Evolutionary conservation across 768 basidiomycete species (phyloP).

Genomic region (Nevesoporus exiguus): DNA sequence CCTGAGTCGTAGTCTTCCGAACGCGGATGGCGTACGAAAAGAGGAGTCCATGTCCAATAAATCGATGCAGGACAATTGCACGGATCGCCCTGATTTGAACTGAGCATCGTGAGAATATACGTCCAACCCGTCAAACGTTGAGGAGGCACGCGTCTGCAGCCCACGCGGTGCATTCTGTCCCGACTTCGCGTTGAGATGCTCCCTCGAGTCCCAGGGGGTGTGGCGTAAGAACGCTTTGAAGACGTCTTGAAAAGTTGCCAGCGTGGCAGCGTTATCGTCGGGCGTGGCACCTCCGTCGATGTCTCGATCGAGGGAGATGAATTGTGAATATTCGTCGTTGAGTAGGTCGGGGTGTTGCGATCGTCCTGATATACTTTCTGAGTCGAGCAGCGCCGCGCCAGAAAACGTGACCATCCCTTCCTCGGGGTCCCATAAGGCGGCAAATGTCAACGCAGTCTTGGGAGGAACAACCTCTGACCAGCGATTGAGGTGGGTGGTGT

Average conservation of each 20-base stretch:
- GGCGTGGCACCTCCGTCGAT: constrained; percentile 1
- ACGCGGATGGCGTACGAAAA: constrained; percentile 9
- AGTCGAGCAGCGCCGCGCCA: constrained; percentile 43
- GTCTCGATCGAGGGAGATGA: constrained; percentile 13
- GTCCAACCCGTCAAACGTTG: constrained; percentile 31
- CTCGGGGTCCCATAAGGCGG: constrained; percentile 56
- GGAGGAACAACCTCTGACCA: constrained; percentile 61
- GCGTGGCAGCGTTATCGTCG: constrained; percentile 23
- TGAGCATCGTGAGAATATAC: constrained; percentile 28
- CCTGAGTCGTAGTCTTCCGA: constrained; percentile 15
- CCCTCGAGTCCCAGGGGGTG: constrained; percentile 20
- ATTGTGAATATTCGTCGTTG: constrained; percentile 17
- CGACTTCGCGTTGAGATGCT: constrained; percentile 15
- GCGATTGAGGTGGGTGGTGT: constrained; percentile 27
- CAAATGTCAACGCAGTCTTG: constrained; percentile 54
- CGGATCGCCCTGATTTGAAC: constrained; percentile 12
- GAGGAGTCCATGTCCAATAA: constrained; percentile 21
- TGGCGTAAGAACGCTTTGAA: constrained; percentile 28
- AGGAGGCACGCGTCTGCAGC: constrained; percentile 27
- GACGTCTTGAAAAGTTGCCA: constrained; percentile 28
- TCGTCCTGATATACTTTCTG: constrained; percentile 16
- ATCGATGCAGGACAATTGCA: constrained; percentile 21
- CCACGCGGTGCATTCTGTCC: constrained; percentile 3
- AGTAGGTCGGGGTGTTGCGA: constrained; percentile 8
- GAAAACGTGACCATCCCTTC: constrained; percentile 59